Percentiles rank a stretch among this genome's conserved stretches.
Conservation (phyloP, 202 grass and related monocot genomes). For the Panicum hallii region DNA sequence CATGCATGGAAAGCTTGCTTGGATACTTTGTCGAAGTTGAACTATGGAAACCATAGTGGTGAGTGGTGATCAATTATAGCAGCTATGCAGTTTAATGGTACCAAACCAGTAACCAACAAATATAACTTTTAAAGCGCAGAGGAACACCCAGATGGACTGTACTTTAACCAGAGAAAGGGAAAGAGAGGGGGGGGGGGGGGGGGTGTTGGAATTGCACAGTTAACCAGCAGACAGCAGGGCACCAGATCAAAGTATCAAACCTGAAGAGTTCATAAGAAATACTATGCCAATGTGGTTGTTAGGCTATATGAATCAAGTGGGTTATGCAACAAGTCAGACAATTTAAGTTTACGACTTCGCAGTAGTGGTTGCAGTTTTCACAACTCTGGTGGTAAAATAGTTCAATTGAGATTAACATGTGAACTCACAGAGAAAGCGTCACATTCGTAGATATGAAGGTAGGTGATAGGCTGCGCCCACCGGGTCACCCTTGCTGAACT, state of each 20-base stretch:
- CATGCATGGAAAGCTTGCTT: background rate
- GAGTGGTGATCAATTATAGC: background rate
- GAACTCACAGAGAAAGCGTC: constrained; percentile 77
- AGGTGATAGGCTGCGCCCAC: constrained; percentile 95
- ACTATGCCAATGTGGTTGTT: background rate
- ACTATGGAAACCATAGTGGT: background rate
- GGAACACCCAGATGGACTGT: background rate
- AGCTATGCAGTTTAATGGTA: background rate
- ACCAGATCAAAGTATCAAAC: background rate
- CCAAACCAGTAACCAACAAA: background rate
- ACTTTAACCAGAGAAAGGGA: background rate
- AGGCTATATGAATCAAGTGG: background rate
- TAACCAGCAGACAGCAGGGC: background rate
- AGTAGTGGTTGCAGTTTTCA: constrained; percentile 2
- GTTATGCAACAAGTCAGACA: background rate
- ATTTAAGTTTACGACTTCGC: too few relatives aligned
- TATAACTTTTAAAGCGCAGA: background rate
- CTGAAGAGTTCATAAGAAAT: background rate
- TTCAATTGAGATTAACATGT: background rate
- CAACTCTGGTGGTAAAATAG: background rate
- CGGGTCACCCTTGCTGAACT: constrained; percentile 58
- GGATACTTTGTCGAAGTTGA: constrained; percentile 25
- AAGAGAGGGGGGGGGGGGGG: too few relatives aligned
- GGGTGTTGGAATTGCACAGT: background rate
- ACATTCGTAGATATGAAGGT: constrained; percentile 80